phyloP scores from a whole-genome alignment of 768 basidiomycete species.

The Phanerochaete sordida region DNA sequence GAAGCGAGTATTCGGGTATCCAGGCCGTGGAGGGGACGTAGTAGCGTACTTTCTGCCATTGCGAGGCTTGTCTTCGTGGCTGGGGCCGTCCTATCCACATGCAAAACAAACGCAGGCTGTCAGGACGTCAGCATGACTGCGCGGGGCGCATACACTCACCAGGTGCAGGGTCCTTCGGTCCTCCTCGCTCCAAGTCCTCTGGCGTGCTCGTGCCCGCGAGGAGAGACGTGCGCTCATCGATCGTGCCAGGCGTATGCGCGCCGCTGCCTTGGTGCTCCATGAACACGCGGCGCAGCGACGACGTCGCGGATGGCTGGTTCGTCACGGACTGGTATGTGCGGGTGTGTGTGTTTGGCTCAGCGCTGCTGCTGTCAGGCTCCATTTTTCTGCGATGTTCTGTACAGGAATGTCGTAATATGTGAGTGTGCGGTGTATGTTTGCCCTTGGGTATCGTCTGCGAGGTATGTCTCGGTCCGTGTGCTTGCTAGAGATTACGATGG shows the following conservation, averaged over 20 bases:
- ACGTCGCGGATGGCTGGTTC: constrained; percentile 7
- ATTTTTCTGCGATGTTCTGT: background rate
- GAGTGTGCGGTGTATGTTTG: no score
- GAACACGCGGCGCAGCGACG: constrained; percentile 8
- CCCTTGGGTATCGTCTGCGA: background rate
- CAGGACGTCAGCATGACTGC: background rate
- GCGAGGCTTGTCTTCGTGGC: constrained; percentile 10
- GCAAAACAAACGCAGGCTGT: background rate
- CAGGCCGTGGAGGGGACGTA: constrained; percentile 76
- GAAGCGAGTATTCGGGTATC: constrained; percentile 74
- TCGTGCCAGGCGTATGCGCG: background rate
- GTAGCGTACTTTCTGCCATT: constrained; percentile 54
- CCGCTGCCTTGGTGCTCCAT: background rate
- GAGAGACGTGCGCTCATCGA: constrained; percentile 12
- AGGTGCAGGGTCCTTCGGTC: background rate
- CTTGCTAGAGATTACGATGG: background rate
- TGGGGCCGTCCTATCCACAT: background rate
- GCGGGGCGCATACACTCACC: background rate
- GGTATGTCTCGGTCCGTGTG: background rate
- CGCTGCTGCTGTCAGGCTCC: background rate
- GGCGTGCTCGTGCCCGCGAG: background rate
- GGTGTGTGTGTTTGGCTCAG: background rate
- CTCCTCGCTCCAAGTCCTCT: constrained; percentile 7
- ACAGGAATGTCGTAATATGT: no score
- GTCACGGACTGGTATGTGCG: background rate